Percentiles rank a stretch among this genome's conserved stretches.
phyloP scores from a whole-genome alignment of 2,329 filamentous ascomycete genomes.

The Aspergillus ibericus region DNA sequence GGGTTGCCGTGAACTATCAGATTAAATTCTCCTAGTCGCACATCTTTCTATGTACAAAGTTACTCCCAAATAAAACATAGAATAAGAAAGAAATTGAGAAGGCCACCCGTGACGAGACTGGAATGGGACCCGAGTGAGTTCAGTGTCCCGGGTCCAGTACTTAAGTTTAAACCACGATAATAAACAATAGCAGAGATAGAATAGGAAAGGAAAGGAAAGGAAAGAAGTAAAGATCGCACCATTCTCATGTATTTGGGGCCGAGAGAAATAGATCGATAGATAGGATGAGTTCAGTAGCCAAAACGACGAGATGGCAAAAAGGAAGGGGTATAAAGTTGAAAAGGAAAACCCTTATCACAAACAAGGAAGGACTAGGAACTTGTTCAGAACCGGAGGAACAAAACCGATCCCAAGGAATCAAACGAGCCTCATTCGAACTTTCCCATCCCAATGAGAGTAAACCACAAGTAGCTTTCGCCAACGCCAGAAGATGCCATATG shows the following conservation, averaged over 20 bases:
- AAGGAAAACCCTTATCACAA: constrained; percentile 9
- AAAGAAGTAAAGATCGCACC: not conserved
- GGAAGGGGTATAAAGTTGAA: constrained; percentile 18
- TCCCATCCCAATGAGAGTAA: constrained; percentile 10
- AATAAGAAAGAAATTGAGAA: constrained; percentile 8
- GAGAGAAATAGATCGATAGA: not conserved
- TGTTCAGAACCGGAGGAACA: constrained; percentile 2
- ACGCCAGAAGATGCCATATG: constrained; percentile 23
- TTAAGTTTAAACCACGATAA: constrained; percentile 7
- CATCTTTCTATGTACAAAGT: not conserved
- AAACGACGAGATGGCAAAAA: not conserved
- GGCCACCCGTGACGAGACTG: not conserved
- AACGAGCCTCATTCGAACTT: constrained; percentile 10
- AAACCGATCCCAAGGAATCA: constrained; percentile 4
- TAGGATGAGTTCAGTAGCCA: not conserved
- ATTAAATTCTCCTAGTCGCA: not conserved
- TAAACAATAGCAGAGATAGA: not conserved
- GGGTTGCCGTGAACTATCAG: not conserved
- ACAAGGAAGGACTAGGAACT: constrained; percentile 3
- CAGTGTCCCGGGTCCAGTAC: too few species aligned
- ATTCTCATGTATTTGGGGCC: not conserved
- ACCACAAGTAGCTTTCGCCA: constrained; percentile 11
- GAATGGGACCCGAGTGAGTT: not conserved
- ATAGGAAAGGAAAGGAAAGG: constrained; percentile 8
- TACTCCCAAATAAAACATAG: constrained; percentile 2